Conservation (phyloP, 352 stramenopile genomes). For the Hyaloperonospora arabidopsidis region DNA sequence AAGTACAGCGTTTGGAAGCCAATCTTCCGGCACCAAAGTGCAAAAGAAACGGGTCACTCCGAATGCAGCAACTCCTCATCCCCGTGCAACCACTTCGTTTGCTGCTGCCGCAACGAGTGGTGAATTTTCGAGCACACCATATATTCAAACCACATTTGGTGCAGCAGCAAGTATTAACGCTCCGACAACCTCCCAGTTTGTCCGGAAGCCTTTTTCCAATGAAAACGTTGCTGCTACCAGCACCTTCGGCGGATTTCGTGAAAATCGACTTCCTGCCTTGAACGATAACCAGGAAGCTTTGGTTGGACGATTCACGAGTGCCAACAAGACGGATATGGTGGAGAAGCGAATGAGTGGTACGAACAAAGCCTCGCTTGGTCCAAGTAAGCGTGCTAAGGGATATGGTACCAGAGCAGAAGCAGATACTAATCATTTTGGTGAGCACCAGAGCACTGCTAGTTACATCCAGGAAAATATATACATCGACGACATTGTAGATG, state of each 20-base stretch:
- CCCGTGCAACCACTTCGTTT: constrained; percentile 25
- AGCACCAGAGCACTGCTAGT: constrained; percentile 9
- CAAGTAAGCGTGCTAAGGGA: constrained; percentile 19
- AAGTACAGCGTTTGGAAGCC: constrained; percentile 28
- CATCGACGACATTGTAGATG: constrained; percentile 6
- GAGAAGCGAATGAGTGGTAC: constrained; percentile 27
- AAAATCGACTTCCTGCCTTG: constrained; percentile 15
- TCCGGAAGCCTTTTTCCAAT: constrained; percentile 16
- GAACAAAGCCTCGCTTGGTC: constrained; percentile 22
- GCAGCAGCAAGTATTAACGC: constrained; percentile 4
- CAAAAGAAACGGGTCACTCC: constrained; percentile 25
- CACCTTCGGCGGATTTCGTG: constrained; percentile 17
- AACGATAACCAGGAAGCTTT: constrained; percentile 17
- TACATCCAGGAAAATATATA: constrained; percentile 3
- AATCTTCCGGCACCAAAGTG: constrained; percentile 14
- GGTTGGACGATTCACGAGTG: constrained; percentile 12
- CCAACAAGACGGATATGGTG: constrained; percentile 18
- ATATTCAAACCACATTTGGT: constrained; percentile 26
- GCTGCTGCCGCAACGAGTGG: constrained; percentile 4
- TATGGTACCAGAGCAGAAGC: constrained; percentile 7
- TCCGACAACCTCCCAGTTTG: constrained; percentile 10
- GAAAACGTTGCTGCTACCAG: constrained; percentile 3
- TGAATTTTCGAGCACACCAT: neutral
- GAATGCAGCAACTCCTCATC: constrained; percentile 2
- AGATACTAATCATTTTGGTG: constrained; percentile 11